phyloP scores from a whole-genome alignment of 495 filamentous ascomycete genomes.

The Aspergillus hancockii region DNA sequence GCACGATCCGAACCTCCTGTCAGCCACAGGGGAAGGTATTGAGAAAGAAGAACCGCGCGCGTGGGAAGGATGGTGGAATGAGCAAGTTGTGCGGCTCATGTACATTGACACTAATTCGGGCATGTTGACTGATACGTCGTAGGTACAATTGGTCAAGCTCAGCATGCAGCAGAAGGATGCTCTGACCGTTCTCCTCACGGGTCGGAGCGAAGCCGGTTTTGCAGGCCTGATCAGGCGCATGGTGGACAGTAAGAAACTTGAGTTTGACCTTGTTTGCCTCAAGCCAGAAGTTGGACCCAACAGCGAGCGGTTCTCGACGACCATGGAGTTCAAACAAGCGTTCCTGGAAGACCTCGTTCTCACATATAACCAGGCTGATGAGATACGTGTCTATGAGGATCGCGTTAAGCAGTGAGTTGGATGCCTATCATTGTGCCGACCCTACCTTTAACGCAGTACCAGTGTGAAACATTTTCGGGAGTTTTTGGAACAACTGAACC shows the following conservation, averaged over 20 bases:
- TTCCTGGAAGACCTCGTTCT: conserved; percentile 77
- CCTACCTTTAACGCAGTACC: conserved; percentile 17
- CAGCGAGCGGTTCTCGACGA: conserved; percentile 71
- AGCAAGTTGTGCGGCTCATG: conserved; percentile 64
- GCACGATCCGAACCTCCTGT: conserved; percentile 86
- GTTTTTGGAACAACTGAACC: conserved; percentile 75
- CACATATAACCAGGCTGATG: conserved; percentile 80
- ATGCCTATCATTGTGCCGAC: conserved; percentile 8
- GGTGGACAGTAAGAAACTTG: conserved; percentile 69
- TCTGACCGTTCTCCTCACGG: conserved; percentile 84
- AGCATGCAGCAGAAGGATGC: conserved; percentile 87
- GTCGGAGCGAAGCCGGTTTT: conserved; percentile 77
- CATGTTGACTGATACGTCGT: conserved; percentile 30
- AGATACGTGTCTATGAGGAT: conserved; percentile 75
- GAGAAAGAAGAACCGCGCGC: conserved; percentile 79
- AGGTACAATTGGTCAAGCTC: conserved; percentile 76
- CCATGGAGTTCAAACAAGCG: conserved; percentile 84
- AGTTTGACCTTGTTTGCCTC: conserved; percentile 86
- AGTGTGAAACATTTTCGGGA: conserved; percentile 77
- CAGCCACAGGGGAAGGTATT: conserved; percentile 80
- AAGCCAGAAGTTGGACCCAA: conserved; percentile 83
- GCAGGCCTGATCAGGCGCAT: conserved; percentile 81
- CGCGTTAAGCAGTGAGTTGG: conserved; percentile 60
- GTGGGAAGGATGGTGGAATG: conserved; percentile 98
- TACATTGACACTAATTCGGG: neutral